Conservation (phyloP, 192 early-diverging fungal species). For the Gamsiella multidivaricata region DNA sequence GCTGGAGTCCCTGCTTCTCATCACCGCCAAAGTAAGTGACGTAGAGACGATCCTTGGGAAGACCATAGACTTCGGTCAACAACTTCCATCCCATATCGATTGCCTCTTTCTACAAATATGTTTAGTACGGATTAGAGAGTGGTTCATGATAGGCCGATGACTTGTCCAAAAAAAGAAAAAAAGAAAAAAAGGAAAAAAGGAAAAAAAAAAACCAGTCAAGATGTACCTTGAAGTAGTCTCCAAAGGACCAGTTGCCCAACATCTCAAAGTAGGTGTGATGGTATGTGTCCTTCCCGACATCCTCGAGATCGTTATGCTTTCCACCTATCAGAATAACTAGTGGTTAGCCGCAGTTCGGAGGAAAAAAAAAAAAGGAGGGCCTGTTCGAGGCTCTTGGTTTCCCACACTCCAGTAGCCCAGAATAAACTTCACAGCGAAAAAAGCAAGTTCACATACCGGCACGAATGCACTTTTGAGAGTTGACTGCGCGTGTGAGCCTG, state of each 20-base stretch:
- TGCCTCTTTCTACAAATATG: conserved; percentile 84
- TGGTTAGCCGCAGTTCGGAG: not conserved
- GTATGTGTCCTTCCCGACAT: conserved; percentile 98
- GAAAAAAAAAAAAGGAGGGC: conserved; percentile 2
- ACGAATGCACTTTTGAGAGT: conserved; percentile 99
- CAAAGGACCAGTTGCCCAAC: conserved; percentile 99
- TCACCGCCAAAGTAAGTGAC: conserved; percentile 98
- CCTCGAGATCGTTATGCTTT: conserved; percentile 99
- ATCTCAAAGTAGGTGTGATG: conserved; percentile 99
- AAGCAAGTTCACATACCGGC: conserved; percentile 73
- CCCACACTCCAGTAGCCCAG: not conserved
- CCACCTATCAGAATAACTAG: conserved; percentile 69
- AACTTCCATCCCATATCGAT: conserved; percentile 93
- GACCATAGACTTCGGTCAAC: conserved; percentile 84
- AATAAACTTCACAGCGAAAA: not conserved
- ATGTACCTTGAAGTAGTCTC: conserved; percentile 95
- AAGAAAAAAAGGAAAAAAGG: too few species aligned
- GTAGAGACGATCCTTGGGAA: conserved; percentile 91
- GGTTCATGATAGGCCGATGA: too few species aligned
- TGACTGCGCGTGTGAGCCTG: conserved; percentile 91
- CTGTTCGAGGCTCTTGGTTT: conserved; percentile 1
- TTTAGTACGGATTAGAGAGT: not conserved
- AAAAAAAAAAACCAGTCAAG: not conserved
- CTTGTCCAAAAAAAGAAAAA: too few species aligned
- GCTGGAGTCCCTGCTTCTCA: conserved; percentile 75